These are phyloP conservation scores for Gnetum montanum DNA, from an alignment of 75 land plant species.

Conservation along the genomic window DNA sequence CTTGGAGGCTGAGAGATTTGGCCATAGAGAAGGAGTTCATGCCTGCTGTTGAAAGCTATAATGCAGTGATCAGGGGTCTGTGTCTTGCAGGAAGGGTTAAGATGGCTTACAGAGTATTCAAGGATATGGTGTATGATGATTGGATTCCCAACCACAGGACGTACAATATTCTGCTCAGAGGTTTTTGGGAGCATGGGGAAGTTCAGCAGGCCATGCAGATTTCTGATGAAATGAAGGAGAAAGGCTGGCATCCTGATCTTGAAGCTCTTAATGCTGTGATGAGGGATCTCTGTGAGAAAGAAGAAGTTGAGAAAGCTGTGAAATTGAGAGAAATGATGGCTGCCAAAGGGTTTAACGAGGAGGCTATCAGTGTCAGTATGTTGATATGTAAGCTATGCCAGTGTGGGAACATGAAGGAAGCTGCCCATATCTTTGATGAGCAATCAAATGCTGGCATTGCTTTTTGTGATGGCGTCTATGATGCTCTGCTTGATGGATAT, in stretches of 20 bases:
- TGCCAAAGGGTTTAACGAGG: not conserved
- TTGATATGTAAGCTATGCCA: not conserved
- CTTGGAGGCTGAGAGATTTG: not conserved
- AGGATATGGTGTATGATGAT: not conserved
- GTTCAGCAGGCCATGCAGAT: not conserved
- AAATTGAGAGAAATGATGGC: not conserved
- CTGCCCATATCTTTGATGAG: not conserved
- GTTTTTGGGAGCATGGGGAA: not conserved
- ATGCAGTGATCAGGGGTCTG: not conserved
- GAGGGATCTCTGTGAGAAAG: not conserved
- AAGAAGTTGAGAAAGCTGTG: not conserved
- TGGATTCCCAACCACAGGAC: not conserved
- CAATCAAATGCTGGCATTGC: not conserved
- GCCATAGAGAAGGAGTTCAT: not conserved
- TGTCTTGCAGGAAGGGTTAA: not conserved
- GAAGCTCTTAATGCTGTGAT: not conserved
- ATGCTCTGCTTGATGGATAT: slow-evolving; percentile 1
- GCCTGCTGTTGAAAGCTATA: not conserved
- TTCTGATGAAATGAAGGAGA: not conserved
- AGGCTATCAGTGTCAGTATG: not conserved
- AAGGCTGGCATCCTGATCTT: not conserved
- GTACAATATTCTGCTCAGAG: not conserved
- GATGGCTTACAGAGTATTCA: not conserved
- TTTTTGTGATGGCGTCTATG: not conserved
- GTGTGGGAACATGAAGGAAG: not conserved